phyloP scores from a whole-genome alignment of 192 early-diverging fungal genomes.

The Cetraspora pellucida region DNA sequence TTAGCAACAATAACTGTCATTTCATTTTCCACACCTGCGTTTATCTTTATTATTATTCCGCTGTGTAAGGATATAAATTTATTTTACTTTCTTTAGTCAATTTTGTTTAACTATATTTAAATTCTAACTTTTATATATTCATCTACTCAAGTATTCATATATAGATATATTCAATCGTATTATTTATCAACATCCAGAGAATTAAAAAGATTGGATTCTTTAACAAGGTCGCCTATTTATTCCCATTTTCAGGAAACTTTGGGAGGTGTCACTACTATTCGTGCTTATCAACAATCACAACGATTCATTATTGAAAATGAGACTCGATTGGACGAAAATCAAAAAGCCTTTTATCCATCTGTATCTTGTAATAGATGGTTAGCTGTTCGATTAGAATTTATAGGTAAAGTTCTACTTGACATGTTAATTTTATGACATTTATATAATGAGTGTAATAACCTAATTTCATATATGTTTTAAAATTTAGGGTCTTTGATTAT shows the following conservation, averaged over 20 bases:
- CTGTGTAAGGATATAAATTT: slow-evolving; percentile 33
- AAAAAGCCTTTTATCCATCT: slow-evolving; percentile 77
- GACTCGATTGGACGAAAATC: slow-evolving; percentile 73
- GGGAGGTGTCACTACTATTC: slow-evolving; percentile 74
- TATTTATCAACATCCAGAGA: slow-evolving; percentile 82
- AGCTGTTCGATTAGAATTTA: slow-evolving; percentile 76
- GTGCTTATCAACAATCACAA: slow-evolving; percentile 74
- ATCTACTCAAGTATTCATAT: slow-evolving; percentile 50
- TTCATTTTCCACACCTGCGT: slow-evolving; percentile 12
- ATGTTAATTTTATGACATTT: neutral
- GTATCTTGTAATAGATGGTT: slow-evolving; percentile 72
- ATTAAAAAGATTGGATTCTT: slow-evolving; percentile 85
- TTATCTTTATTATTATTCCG: slow-evolving; percentile 10
- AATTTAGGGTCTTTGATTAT: slow-evolving; percentile 60
- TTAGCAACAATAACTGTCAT: slow-evolving; percentile 49
- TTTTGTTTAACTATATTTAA: slow-evolving; percentile 42
- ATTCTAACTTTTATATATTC: slow-evolving; percentile 43
- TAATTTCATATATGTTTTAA: neutral
- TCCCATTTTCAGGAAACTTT: slow-evolving; percentile 82
- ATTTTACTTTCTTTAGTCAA: slow-evolving; percentile 35
- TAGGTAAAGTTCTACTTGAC: slow-evolving; percentile 13
- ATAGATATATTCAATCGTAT: slow-evolving; percentile 60
- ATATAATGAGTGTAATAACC: neutral
- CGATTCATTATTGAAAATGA: slow-evolving; percentile 70
- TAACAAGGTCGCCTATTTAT: slow-evolving; percentile 74